phyloP scores from a whole-genome alignment of 164 flowering plant genomes.

The Protea cynaroides region DNA sequence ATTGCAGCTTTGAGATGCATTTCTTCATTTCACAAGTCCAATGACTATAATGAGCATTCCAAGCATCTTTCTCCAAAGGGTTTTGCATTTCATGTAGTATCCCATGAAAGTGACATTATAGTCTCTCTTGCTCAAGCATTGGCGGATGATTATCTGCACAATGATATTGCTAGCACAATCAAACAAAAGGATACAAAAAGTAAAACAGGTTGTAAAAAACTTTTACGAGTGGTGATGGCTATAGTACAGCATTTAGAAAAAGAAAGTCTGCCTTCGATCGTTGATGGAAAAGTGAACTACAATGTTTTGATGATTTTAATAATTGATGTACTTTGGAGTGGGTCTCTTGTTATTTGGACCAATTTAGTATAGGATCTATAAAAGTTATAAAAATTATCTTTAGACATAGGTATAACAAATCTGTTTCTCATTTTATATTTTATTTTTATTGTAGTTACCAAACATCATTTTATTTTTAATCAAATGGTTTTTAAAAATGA shows the following conservation, averaged over 20 bases:
- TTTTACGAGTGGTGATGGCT: constrained; percentile 52
- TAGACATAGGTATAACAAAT: too few relatives aligned
- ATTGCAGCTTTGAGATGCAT: constrained; percentile 80
- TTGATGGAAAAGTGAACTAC: constrained; percentile 45
- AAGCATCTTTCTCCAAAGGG: constrained; percentile 44
- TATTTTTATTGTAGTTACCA: too few relatives aligned
- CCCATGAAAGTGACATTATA: constrained; percentile 52
- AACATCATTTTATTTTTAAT: too few relatives aligned
- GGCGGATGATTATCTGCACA: constrained; percentile 74
- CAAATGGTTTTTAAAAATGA: too few relatives aligned
- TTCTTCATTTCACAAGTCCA: constrained; percentile 59
- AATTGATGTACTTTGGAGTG: too few relatives aligned
- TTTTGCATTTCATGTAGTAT: constrained; percentile 43
- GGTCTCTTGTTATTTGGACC: too few relatives aligned
- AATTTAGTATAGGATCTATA: too few relatives aligned
- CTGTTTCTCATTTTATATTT: too few relatives aligned
- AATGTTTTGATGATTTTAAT: too few relatives aligned
- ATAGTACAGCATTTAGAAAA: constrained; percentile 85
- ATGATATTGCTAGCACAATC: constrained; percentile 19
- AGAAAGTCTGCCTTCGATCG: constrained; percentile 63
- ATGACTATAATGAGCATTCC: constrained; percentile 26
- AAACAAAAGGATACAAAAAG: constrained; percentile 20
- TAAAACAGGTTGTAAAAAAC: constrained; percentile 17
- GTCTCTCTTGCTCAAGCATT: constrained; percentile 81
- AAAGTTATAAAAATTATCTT: too few relatives aligned